Conservation (phyloP, 306 rosid genomes). For the Adenanthera pavonina region DNA sequence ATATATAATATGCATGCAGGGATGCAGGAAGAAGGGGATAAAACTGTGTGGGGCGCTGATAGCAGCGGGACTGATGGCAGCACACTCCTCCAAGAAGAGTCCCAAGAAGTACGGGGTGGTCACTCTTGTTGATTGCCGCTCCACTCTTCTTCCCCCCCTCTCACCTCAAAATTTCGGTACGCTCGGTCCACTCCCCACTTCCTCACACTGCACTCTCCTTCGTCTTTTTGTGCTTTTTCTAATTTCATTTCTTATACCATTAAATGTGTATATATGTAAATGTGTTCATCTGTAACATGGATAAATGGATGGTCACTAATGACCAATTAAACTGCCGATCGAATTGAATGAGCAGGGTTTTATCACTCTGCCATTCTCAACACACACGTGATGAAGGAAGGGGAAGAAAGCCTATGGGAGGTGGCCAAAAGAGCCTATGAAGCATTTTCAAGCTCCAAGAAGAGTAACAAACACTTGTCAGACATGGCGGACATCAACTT, state of each 20-base stretch:
- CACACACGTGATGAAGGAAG: slow-evolving; percentile 60
- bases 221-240: too few relatives aligned
- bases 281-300: not conserved
- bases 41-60: slow-evolving; percentile 61
- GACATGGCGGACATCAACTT: slow-evolving; percentile 72
- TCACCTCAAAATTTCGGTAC: slow-evolving; percentile 53
- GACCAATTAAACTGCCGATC: not conserved
- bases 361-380: slow-evolving; percentile 70
- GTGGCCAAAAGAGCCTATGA: slow-evolving; percentile 52
- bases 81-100: slow-evolving; percentile 41
- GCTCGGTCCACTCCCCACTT: not conserved
- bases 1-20: slow-evolving; percentile 35
- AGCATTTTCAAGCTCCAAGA: slow-evolving; percentile 52
- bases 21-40: slow-evolving; percentile 56
- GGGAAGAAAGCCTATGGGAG: slow-evolving; percentile 68
- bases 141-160: slow-evolving; percentile 53
- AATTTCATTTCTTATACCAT: too few relatives aligned
- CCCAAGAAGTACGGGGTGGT: slow-evolving; percentile 58
- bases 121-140: slow-evolving; percentile 63
- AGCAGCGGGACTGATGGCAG: slow-evolving; percentile 69
- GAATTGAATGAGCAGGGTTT: slow-evolving; percentile 46
- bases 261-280: not conserved
- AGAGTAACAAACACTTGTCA: slow-evolving; percentile 52
- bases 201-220: not conserved
- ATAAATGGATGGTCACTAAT: not conserved